These are phyloP conservation scores for Cyclocybe aegerita DNA, from an alignment of 768 basidiomycete species.

Conservation along the genomic window DNA sequence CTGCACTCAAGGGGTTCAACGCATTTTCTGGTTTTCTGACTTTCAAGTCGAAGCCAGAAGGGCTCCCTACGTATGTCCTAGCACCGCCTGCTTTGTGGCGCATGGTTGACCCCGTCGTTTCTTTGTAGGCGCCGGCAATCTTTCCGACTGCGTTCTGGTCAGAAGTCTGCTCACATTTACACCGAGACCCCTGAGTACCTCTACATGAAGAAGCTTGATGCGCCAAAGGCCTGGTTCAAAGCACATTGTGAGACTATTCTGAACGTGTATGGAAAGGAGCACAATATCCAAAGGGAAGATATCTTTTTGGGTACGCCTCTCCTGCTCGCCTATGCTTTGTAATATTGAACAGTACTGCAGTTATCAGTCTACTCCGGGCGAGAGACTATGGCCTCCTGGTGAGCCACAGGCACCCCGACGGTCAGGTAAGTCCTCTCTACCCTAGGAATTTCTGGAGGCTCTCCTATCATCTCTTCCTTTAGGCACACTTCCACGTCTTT, in stretches of 20 bases:
- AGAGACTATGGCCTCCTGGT: slow-evolving; percentile 30
- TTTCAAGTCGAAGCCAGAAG: slow-evolving; percentile 25
- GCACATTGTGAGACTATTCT: slow-evolving; percentile 19
- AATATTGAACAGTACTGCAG: not conserved
- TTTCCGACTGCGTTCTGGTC: slow-evolving; percentile 16
- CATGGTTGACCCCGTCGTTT: not conserved
- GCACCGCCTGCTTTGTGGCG: not conserved
- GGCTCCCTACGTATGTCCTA: not conserved
- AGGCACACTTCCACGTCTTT: slow-evolving; percentile 19
- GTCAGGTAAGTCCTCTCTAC: slow-evolving; percentile 11
- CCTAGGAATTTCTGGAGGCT: not conserved
- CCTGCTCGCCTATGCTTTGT: not conserved
- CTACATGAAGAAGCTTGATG: slow-evolving; percentile 21
- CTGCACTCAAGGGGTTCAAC: slow-evolving; percentile 59
- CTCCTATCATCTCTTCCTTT: not conserved
- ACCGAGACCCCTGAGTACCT: slow-evolving; percentile 24
- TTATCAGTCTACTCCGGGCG: slow-evolving; percentile 18
- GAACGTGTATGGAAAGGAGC: slow-evolving; percentile 16
- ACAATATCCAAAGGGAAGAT: slow-evolving; percentile 22
- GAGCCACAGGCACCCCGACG: slow-evolving; percentile 19
- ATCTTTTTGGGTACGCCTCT: slow-evolving; percentile 18
- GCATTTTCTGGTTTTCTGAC: slow-evolving; percentile 48
- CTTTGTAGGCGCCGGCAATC: slow-evolving; percentile 12
- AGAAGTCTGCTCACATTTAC: slow-evolving; percentile 20
- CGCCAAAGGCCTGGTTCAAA: slow-evolving; percentile 24